phyloP scores from a whole-genome alignment of 148 eudicot genomes.

The Arbutus unedo region DNA sequence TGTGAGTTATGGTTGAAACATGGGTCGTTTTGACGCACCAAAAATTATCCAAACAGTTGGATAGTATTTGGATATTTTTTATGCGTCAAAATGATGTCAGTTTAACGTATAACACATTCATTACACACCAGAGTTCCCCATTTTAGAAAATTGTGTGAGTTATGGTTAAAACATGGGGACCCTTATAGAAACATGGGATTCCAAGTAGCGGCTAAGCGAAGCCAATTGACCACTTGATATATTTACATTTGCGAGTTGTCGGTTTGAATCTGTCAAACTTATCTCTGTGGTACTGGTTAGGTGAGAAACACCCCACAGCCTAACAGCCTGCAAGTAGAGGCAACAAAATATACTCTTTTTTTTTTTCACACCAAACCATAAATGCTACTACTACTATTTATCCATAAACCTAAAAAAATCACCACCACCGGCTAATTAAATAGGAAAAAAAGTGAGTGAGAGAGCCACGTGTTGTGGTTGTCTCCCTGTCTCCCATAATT shows the following conservation, averaged over 20 bases:
- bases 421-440: not conserved
- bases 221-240: slow-evolving; percentile 17
- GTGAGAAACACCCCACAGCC: not conserved
- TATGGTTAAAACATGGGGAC: not conserved
- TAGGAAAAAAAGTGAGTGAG: too few species aligned
- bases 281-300: not conserved
- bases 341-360: not conserved
- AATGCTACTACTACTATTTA: not conserved
- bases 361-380: not conserved
- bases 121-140: too few species aligned
- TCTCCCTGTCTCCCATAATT: not conserved
- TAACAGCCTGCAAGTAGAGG: not conserved
- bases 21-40: too few species aligned
- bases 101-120: too few species aligned
- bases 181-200: not conserved
- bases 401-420: not conserved
- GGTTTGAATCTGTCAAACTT: not conserved
- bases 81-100: too few species aligned
- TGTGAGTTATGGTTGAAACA: too few species aligned
- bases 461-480: not conserved
- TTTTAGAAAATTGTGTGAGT: too few species aligned
- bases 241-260: not conserved
- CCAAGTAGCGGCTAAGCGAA: slow-evolving; percentile 55
- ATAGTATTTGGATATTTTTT: too few species aligned
- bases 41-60: too few species aligned